phyloP scores from a whole-genome alignment of 2,329 filamentous ascomycete genomes.

The Fusarium nematophilum region DNA sequence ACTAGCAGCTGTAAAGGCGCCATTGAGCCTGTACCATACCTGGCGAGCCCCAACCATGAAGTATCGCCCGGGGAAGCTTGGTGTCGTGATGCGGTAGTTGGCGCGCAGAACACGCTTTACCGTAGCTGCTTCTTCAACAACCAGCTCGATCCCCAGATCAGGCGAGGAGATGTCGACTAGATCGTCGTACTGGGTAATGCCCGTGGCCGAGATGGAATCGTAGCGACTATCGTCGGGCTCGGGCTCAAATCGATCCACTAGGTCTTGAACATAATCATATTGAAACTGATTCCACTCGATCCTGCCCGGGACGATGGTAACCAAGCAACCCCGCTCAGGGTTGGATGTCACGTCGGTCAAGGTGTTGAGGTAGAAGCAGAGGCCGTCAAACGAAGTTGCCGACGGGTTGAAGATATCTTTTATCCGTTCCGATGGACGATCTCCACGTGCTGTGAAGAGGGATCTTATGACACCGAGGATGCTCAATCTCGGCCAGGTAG shows the following conservation, averaged over 20 bases:
- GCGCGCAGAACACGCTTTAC: not conserved
- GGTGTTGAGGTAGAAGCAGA: not conserved
- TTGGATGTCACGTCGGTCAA: not conserved
- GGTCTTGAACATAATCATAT: slow-evolving; percentile 1
- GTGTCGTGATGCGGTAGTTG: not conserved
- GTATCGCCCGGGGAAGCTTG: not conserved
- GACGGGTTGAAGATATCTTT: not conserved
- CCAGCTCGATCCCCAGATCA: not conserved
- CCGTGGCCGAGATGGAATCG: not conserved
- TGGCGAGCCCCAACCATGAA: not conserved
- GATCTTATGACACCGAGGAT: not conserved
- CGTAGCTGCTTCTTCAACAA: not conserved
- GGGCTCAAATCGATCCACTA: slow-evolving; percentile 1
- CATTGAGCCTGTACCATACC: slow-evolving; percentile 1
- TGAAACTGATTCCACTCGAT: slow-evolving; percentile 1
- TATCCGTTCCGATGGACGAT: not conserved
- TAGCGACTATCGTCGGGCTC: not conserved
- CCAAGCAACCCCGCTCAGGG: not conserved
- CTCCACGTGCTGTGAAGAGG: not conserved
- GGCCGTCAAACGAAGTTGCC: not conserved
- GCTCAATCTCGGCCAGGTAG: not conserved
- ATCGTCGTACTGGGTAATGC: not conserved
- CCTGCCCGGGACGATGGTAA: not conserved
- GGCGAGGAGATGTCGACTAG: not conserved
- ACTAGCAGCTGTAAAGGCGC: not conserved